Base-by-base conservation (phyloP, 805 yeast species). In the Ogataea zsoltii region DNA sequence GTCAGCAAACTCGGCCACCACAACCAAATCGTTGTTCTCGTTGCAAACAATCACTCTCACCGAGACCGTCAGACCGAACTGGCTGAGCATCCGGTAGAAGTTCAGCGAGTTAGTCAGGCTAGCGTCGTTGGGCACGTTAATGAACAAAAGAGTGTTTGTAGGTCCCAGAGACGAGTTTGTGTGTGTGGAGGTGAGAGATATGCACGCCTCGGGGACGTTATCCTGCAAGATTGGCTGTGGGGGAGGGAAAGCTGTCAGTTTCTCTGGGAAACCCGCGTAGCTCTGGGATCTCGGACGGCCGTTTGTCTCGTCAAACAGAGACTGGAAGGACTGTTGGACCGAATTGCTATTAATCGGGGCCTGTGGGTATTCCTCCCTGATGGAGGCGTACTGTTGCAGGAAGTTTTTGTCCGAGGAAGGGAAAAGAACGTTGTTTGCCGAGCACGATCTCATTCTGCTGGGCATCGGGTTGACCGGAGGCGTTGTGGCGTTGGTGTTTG, bases 151-250 rank as follows among this genome's bases (percentile, higher is more conserved):
- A 11, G 88, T 82, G 54, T 85, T 80, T 0, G 96, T 82, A 14
- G 96, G 95, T 14, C 86, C 82, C 54, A 88, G 61, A 36, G 80
- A 70, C 3, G 87, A 75, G 58, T 85, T 88, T 44, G 83, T 85
- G 55, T 81, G 80, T 33, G 86, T 80, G 2, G 91, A 81, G n/a
- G 85, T 83, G 68, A 85, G 73, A 33, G 78, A 73, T 33, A 84
- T 68, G 30, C 75, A 70, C 23, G 76, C 66, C 45, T 84, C 80
- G 51, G 84, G 84, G 33, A 80, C 67, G 48, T 83, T 82, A 58
- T 86, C 91, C 32, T 68, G 67, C 39, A 76, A 66, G 10, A 67
- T 46, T 37, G 73, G 25, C 25, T 21, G 25, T 21, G 25, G 7
- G 25, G 25, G 25, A 6, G 25, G 25, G 25, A 21, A 6, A 21